A percentile compares a stretch with the other conserved stretches of the same genome.
Conservation (phyloP, 2,329 filamentous ascomycete species). For the Metarhizium anisopliae region DNA sequence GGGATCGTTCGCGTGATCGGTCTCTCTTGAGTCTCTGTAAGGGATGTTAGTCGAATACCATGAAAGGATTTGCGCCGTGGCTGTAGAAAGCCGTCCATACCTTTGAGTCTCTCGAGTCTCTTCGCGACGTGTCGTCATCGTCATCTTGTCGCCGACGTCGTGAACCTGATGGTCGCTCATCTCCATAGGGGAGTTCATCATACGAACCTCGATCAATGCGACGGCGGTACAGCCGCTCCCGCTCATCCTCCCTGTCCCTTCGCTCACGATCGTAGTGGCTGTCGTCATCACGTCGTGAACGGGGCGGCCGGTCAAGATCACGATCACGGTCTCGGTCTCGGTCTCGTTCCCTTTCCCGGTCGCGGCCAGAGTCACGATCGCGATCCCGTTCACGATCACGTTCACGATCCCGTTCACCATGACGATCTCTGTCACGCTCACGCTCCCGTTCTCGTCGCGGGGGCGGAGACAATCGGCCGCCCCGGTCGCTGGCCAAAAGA, state of each 20-base stretch:
- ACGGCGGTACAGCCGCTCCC: conserved; percentile 79
- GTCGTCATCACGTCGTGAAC: conserved; percentile 51
- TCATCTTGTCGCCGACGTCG: conserved; percentile 73
- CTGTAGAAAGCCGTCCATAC: conserved; percentile 26
- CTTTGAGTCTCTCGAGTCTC: conserved; percentile 60
- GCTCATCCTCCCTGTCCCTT: conserved; percentile 79
- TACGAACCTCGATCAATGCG: conserved; percentile 67
- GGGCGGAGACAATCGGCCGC: conserved; percentile 33
- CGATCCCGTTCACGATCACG: conserved; percentile 25
- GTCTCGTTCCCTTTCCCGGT: conserved; percentile 25
- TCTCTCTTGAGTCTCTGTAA: conserved; percentile 49
- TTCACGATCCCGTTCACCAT: conserved; percentile 25
- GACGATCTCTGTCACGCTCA: conserved; percentile 27
- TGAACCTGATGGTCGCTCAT: conserved; percentile 55
- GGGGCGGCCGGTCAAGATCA: conserved; percentile 41
- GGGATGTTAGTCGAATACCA: not conserved
- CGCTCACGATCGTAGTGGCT: conserved; percentile 78
- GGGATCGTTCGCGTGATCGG: conserved; percentile 50
- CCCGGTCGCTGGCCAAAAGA: conserved; percentile 44
- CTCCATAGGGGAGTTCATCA: conserved; percentile 87
- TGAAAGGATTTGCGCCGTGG: conserved; percentile 14
- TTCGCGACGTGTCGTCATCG: conserved; percentile 59
- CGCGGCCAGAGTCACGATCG: conserved; percentile 28
- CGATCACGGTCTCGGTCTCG: conserved; percentile 11
- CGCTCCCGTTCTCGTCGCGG: conserved; percentile 34